These are phyloP conservation scores for Cytospora piceicola DNA, from an alignment of 2,329 filamentous ascomycete species.

Conservation along the genomic window DNA sequence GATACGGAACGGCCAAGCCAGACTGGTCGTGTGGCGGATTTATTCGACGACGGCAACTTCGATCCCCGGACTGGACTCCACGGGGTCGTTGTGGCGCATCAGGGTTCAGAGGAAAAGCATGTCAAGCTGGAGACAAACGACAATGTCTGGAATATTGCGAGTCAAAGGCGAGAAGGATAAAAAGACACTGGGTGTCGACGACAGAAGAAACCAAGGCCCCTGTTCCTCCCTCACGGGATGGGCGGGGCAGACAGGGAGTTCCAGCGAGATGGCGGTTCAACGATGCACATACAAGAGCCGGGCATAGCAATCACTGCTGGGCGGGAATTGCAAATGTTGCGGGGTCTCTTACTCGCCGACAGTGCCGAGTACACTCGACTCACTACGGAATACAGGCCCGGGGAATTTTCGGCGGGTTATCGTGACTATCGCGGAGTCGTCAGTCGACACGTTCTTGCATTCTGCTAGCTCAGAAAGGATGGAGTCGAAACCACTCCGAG, in stretches of 20 bases:
- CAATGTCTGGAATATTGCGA: slow-evolving; percentile 46
- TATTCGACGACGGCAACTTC: slow-evolving; percentile 32
- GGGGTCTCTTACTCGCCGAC: slow-evolving; percentile 29
- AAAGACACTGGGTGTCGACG: slow-evolving; percentile 52
- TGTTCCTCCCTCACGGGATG: slow-evolving; percentile 25
- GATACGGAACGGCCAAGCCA: slow-evolving; percentile 26
- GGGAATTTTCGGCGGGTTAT: not conserved
- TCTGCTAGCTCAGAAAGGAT: slow-evolving; percentile 27
- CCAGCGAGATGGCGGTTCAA: slow-evolving; percentile 39
- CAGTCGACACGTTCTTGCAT: not conserved
- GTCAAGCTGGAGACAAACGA: slow-evolving; percentile 40
- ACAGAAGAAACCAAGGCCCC: slow-evolving; percentile 38
- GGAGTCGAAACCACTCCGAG: not conserved
- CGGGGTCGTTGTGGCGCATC: slow-evolving; percentile 26
- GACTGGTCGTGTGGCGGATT: slow-evolving; percentile 27
- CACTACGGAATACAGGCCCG: slow-evolving; percentile 4
- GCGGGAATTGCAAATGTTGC: slow-evolving; percentile 36
- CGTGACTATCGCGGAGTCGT: slow-evolving; percentile 1
- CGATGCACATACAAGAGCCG: slow-evolving; percentile 37
- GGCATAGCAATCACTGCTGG: slow-evolving; percentile 38
- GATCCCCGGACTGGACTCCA: slow-evolving; percentile 34
- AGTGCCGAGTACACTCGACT: slow-evolving; percentile 10
- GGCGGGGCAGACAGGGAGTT: slow-evolving; percentile 27
- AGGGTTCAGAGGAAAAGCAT: slow-evolving; percentile 34
- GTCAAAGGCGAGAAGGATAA: slow-evolving; percentile 37